Percentiles rank a stretch among this genome's conserved stretches.
phyloP scores from a whole-genome alignment of 2,329 filamentous ascomycete genomes.

The Spiromastix sp. region DNA sequence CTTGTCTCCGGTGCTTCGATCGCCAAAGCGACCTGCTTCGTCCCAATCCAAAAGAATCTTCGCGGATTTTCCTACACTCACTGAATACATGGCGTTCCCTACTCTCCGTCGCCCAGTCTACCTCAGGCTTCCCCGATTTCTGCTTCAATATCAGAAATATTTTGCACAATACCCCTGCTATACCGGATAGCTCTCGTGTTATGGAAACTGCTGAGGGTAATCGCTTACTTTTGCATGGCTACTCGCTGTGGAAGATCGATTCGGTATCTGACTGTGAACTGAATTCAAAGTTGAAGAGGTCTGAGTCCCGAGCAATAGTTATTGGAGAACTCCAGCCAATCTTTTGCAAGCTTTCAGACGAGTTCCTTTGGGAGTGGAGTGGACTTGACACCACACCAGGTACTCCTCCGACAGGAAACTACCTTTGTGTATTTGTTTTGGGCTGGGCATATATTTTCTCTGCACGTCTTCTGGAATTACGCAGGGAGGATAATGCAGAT shows the following conservation, averaged over 20 bases:
- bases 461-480: constrained; percentile 6
- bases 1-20: background rate
- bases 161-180: constrained; percentile 6
- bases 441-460: constrained; percentile 8
- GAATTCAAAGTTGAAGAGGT: constrained; percentile 1
- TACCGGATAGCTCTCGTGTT: constrained; percentile 7
- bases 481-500: constrained; percentile 2
- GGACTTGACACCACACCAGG: constrained; percentile 1
- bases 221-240: constrained; percentile 1
- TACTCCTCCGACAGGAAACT: constrained; percentile 2
- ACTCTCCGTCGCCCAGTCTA: constrained; percentile 1
- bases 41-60: constrained; percentile 5
- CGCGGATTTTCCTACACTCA: constrained; percentile 3
- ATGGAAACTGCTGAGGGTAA: constrained; percentile 3
- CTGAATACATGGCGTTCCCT: constrained; percentile 6
- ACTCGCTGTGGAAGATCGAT: constrained; percentile 5
- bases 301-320: background rate
- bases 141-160: constrained; percentile 5
- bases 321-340: constrained; percentile 1
- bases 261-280: constrained; percentile 1
- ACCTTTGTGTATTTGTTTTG: constrained; percentile 8
- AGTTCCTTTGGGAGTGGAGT: constrained; percentile 1
- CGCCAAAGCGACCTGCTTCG: constrained; percentile 4
- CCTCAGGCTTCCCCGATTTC: constrained; percentile 5
- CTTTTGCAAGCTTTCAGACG: constrained; percentile 4